phyloP scores from a whole-genome alignment of 1,284 basidiomycete genomes.

The Pholiota adiposa region DNA sequence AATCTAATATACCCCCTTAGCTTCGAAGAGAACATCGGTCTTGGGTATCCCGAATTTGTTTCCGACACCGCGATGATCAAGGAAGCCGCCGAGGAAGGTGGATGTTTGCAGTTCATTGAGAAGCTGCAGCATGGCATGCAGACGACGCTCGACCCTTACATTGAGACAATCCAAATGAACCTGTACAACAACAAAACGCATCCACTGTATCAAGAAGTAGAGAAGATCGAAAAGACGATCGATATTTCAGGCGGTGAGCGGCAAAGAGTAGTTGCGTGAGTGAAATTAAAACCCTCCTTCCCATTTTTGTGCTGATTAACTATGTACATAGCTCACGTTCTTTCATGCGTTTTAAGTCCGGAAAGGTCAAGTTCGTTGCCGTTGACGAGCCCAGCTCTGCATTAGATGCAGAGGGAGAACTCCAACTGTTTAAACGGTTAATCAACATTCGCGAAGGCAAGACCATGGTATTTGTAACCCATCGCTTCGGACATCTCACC shows the following conservation, averaged over 20 bases:
- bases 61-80: conserved; percentile 33
- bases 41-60: conserved; percentile 40
- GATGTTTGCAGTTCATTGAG: conserved; percentile 37
- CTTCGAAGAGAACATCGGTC: conserved; percentile 48
- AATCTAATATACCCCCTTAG: conserved; percentile 47
- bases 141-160: conserved; percentile 38
- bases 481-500: conserved; percentile 51
- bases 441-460: conserved; percentile 54
- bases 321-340: conserved; percentile 41
- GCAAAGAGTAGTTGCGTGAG: conserved; percentile 52
- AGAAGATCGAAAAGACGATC: conserved; percentile 36
- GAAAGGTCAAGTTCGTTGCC: conserved; percentile 42
- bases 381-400: conserved; percentile 61
- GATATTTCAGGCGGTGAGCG: conserved; percentile 46
- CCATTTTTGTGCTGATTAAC: too few relatives aligned
- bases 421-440: conserved; percentile 55
- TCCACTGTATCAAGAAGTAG: conserved; percentile 36
- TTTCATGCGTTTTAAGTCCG: conserved; percentile 51
- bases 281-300: conserved; percentile 5
- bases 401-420: conserved; percentile 54
- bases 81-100: conserved; percentile 42
- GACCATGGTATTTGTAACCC: conserved; percentile 73
- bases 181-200: conserved; percentile 36
- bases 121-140: conserved; percentile 34
- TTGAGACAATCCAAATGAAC: conserved; percentile 29